phyloP scores from a whole-genome alignment of 441 rosid species.

The Flueggea neowawraea region DNA sequence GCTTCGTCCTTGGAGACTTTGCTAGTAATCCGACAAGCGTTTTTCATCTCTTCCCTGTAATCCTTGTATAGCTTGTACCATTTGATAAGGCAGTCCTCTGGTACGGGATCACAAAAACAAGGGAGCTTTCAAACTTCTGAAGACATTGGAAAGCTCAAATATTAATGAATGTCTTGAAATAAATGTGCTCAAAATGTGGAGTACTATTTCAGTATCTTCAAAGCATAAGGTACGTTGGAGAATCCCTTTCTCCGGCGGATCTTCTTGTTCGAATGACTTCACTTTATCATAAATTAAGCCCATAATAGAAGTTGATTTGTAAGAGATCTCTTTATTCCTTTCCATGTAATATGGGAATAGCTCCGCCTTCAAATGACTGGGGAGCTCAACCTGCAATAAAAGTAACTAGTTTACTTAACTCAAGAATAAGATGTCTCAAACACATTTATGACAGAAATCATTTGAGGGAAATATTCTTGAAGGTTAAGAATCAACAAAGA shows the following conservation, averaged over 20 bases:
- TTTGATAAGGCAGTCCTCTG: conserved; percentile 18
- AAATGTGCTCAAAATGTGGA: not conserved
- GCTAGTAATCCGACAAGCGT: not conserved
- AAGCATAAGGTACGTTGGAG: too few relatives aligned
- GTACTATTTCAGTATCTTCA: not conserved
- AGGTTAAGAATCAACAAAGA: too few relatives aligned
- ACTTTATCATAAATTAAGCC: conserved; percentile 65
- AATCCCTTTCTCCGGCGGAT: conserved; percentile 31
- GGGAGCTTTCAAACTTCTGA: conserved; percentile 55
- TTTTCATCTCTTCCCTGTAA: conserved; percentile 52
- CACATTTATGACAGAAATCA: too few relatives aligned
- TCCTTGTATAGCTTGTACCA: conserved; percentile 29
- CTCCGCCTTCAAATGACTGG: conserved; percentile 34
- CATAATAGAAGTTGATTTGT: conserved; percentile 56
- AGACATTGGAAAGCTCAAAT: not conserved
- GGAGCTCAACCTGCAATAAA: conserved; percentile 45
- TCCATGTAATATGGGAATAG: conserved; percentile 69
- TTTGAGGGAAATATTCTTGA: too few relatives aligned
- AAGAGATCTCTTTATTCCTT: conserved; percentile 22
- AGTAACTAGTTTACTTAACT: not conserved
- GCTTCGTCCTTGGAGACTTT: conserved; percentile 8
- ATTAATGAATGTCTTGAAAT: not conserved
- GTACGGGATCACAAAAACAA: conserved; percentile 29
- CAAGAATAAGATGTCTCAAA: too few relatives aligned
- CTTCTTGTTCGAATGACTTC: conserved; percentile 19